A percentile compares a stretch with the other conserved stretches of the same genome.
Evolutionary conservation across 2,329 filamentous ascomycete species (phyloP).

Genomic region (Penicillium sp.): DNA sequence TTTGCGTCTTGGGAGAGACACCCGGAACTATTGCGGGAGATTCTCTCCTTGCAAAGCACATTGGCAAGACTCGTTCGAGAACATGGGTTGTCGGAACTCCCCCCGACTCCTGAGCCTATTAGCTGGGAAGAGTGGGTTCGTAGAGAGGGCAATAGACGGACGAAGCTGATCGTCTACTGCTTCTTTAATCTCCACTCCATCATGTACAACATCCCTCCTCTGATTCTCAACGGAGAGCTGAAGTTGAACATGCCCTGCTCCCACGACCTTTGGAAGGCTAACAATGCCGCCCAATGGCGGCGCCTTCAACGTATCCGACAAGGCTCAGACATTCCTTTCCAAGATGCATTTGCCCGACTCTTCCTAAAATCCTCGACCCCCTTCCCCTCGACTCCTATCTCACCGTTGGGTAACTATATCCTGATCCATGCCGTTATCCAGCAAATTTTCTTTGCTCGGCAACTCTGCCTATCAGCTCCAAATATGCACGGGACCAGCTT

Average conservation of each 20-base stretch:
- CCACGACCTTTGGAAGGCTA: constrained; percentile 60
- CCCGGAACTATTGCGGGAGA: constrained; percentile 60
- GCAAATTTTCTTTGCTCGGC: constrained; percentile 57
- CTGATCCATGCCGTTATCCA: constrained; percentile 59
- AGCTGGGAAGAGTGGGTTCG: constrained; percentile 58
- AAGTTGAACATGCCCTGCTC: constrained; percentile 59
- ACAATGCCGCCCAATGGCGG: constrained; percentile 55
- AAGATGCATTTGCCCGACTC: constrained; percentile 50
- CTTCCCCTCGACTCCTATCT: constrained; percentile 44
- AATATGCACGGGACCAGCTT: constrained; percentile 48
- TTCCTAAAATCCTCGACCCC: constrained; percentile 46
- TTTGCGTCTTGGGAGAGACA: constrained; percentile 65
- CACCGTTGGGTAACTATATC: constrained; percentile 58
- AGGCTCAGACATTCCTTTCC: constrained; percentile 45
- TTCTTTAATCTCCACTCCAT: constrained; percentile 65
- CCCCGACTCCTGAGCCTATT: constrained; percentile 46
- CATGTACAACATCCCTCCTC: constrained; percentile 64
- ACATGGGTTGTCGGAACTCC: constrained; percentile 50
- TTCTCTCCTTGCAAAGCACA: constrained; percentile 60
- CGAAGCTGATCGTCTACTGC: constrained; percentile 61
- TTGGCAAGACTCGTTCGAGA: constrained; percentile 60
- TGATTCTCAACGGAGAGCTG: constrained; percentile 60
- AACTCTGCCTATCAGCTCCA: constrained; percentile 52
- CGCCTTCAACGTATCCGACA: constrained; percentile 41
- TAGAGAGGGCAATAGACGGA: constrained; percentile 58